Evolutionary conservation across 78 protist species (phyloP), one percentile per base, ranked within the genome.

Genomic region (Cavenderia fasciculata): DNA sequence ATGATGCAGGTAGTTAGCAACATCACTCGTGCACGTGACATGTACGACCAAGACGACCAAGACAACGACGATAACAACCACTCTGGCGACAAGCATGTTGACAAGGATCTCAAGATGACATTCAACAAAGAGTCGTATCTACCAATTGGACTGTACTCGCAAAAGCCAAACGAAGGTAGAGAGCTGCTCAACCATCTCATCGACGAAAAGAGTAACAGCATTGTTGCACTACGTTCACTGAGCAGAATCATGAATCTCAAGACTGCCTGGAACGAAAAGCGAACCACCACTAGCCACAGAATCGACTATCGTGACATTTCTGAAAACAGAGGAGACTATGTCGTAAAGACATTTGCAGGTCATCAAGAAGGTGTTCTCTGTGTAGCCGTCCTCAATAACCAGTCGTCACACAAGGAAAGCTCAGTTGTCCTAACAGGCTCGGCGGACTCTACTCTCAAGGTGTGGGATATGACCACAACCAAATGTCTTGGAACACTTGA

Each of bases 281-380:
- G 74, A 25, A 66, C 88, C 34, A 68, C 40, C 33, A 72, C 56
- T 18, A 44, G 54, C 29, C 23, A 74, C 3, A 74, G 63, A 25
- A n/a, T 72, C 4, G 71, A 76, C 41, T 71, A 66, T 54, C 33
- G 78, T 14, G 85, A 74, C 10, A 77, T 74, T 43, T 74, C 94
- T 33, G 87, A 75, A 57, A 77, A 47, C 21, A 33, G 93, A 38
- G 93, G 87, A 27, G 93, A 87, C 23, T 87, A 74, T 61, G 87
- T 66, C 12, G 74, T 87, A 0, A 87, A 87, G 33, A 47, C 85
- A 25, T 68, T 87, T 52, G 2, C 56, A 14, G 93, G 93, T 21
- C 93, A 87, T 59, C 36, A 23, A 2, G 93, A 87, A 31, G 93
- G 93, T 87, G 86, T 82, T 29, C 62, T 82, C 7, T 82, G 90